Evolutionary conservation across 2,329 filamentous ascomycete species (phyloP).

Genomic region (Plenodomus lindquistii): DNA sequence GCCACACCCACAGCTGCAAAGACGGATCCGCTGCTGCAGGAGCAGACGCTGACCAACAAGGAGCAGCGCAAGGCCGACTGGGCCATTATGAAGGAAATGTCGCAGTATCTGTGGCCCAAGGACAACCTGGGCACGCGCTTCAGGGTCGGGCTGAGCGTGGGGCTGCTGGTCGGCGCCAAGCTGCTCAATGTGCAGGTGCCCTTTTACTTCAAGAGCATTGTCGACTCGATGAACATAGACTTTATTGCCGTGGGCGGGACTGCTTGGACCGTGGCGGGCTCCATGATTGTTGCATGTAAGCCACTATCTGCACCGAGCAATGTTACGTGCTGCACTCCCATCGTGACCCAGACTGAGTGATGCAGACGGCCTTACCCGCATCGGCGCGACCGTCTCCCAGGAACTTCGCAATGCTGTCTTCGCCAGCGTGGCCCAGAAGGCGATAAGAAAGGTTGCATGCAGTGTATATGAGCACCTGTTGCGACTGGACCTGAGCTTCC

Average conservation of each 20-base stretch:
- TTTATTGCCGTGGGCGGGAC: conserved; percentile 85
- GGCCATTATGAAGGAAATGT: conserved; percentile 99
- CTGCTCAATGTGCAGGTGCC: conserved; percentile 94
- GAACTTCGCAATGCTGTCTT: conserved; percentile 96
- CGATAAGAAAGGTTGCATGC: conserved; percentile 85
- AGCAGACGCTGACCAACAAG: conserved; percentile 69
- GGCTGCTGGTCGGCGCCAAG: conserved; percentile 85
- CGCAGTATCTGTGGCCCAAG: conserved; percentile 93
- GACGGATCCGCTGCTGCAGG: conserved; percentile 57
- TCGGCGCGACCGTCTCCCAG: conserved; percentile 87
- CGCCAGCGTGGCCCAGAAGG: conserved; percentile 94
- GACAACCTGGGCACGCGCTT: conserved; percentile 80
- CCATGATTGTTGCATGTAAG: conserved; percentile 85
- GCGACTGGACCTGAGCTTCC: conserved; percentile 88
- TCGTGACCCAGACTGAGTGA: conserved; percentile 18
- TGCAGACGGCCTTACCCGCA: conserved; percentile 77
- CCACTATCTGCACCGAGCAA: conserved; percentile 13
- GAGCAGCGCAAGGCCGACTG: conserved; percentile 96
- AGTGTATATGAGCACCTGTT: conserved; percentile 93
- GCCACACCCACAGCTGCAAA: conserved; percentile 29
- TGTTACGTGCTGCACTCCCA: conserved; percentile 8
- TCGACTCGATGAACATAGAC: conserved; percentile 97
- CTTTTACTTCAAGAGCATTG: conserved; percentile 98
- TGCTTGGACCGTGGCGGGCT: conserved; percentile 83
- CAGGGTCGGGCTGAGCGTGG: conserved; percentile 82